A percentile compares a stretch with the other conserved stretches of the same genome.
Evolutionary conservation across 1,284 basidiomycete genomes (phyloP).

Genomic region (Cerioporus squamosus): DNA sequence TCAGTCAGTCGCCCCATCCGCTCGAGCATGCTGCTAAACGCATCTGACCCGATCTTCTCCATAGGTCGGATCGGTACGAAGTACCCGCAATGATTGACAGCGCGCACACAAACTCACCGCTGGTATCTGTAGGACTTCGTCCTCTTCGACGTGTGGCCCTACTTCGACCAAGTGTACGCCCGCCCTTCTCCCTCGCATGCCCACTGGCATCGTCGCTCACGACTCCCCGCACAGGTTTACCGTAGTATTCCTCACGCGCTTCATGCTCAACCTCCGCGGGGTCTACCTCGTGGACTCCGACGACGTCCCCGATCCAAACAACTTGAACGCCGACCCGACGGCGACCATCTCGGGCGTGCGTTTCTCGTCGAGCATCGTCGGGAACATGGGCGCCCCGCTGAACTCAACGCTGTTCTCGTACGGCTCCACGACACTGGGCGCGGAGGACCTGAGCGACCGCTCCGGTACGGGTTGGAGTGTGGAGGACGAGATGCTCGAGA

Average conservation of each 20-base stretch:
- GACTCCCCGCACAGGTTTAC: conserved; percentile 18
- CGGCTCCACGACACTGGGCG: background rate
- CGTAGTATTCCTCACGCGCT: conserved; percentile 27
- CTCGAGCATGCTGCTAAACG: background rate
- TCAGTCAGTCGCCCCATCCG: conserved; percentile 4
- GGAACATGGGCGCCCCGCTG: conserved; percentile 29
- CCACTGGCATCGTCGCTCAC: too few species aligned
- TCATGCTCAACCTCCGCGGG: conserved; percentile 31
- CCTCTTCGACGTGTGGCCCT: conserved; percentile 26
- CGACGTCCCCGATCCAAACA: background rate
- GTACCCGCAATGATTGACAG: too few species aligned
- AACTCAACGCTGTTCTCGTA: conserved; percentile 2
- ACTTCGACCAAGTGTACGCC: conserved; percentile 25
- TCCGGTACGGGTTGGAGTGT: background rate
- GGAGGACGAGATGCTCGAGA: conserved; percentile 7
- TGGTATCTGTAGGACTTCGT: conserved; percentile 15
- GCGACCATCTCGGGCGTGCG: conserved; percentile 8
- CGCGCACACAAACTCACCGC: too few species aligned
- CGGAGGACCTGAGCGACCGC: background rate
- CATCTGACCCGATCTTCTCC: background rate
- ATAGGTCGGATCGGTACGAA: conserved; percentile 15
- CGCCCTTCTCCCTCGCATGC: background rate
- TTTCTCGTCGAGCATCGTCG: conserved; percentile 24
- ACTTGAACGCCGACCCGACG: background rate
- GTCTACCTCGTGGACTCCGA: conserved; percentile 17